Percentiles rank a stretch among this genome's conserved stretches.
Evolutionary conservation across 2,329 filamentous ascomycete genomes (phyloP).

Genomic region (Talaromyces pinophilus): DNA sequence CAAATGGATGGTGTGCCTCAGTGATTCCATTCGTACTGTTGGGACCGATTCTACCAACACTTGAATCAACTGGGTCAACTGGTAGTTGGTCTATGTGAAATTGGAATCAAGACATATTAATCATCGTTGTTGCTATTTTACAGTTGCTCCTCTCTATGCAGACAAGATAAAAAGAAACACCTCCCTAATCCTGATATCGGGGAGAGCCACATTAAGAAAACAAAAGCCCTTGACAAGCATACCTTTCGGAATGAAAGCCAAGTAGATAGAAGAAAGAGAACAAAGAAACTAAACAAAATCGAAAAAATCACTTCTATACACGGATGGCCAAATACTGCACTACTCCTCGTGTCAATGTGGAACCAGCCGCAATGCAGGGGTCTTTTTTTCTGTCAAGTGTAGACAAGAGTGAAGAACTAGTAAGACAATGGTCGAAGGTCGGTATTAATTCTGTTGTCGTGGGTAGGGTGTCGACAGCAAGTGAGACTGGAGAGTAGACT

Average conservation of each 20-base stretch:
- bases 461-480: constrained; percentile 20
- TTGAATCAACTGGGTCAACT: too few relatives aligned
- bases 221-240: constrained; percentile 2
- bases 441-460: constrained; percentile 22
- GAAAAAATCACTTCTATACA: constrained; percentile 43
- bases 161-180: constrained; percentile 15
- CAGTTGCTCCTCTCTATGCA: constrained; percentile 23
- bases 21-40: background rate
- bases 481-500: background rate
- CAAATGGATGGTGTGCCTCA: background rate
- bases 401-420: constrained; percentile 43
- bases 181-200: constrained; percentile 5
- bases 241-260: background rate
- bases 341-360: constrained; percentile 34
- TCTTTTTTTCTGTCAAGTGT: constrained; percentile 26
- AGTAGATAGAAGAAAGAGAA: constrained; percentile 22
- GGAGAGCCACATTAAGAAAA: constrained; percentile 1
- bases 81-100: too few relatives aligned
- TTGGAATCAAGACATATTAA: constrained; percentile 3
- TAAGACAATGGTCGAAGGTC: constrained; percentile 45
- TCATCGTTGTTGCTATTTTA: constrained; percentile 21
- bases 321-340: constrained; percentile 39
- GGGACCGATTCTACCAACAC: too few relatives aligned
- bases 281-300: constrained; percentile 24
- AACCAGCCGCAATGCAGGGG: constrained; percentile 38